These are phyloP conservation scores for Leucogyrophana mollusca DNA, from an alignment of 768 basidiomycete genomes.

Conservation along the genomic window DNA sequence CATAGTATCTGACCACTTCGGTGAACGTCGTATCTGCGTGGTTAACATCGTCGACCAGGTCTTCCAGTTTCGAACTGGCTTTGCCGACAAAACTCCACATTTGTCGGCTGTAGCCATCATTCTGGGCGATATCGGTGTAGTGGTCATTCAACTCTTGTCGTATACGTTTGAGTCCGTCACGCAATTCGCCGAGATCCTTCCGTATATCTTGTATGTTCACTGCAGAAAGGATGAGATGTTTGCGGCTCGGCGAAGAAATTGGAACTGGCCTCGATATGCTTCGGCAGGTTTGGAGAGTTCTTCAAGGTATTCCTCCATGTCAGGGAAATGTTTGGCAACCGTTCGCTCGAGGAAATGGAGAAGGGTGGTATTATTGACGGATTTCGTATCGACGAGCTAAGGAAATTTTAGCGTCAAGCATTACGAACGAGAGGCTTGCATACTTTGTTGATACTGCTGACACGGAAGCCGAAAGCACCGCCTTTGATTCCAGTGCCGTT, in stretches of 20 bases:
- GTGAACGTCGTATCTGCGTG: slow-evolving; percentile 80
- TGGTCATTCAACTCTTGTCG: slow-evolving; percentile 78
- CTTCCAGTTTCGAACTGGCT: slow-evolving; percentile 73
- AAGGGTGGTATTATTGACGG: slow-evolving; percentile 88
- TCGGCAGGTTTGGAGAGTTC: slow-evolving; percentile 89
- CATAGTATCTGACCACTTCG: slow-evolving; percentile 88
- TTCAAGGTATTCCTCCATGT: slow-evolving; percentile 84
- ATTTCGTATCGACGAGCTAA: slow-evolving; percentile 96
- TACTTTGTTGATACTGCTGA: slow-evolving; percentile 97
- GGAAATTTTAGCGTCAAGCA: slow-evolving; percentile 4
- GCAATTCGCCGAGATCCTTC: slow-evolving; percentile 69
- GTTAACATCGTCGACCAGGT: slow-evolving; percentile 84
- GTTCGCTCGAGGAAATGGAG: slow-evolving; percentile 93
- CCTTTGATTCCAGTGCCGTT: slow-evolving; percentile 96
- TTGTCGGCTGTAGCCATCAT: slow-evolving; percentile 80
- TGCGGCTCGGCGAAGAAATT: not conserved
- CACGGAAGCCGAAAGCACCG: slow-evolving; percentile 94
- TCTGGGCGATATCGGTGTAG: slow-evolving; percentile 68
- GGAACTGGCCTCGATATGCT: slow-evolving; percentile 77
- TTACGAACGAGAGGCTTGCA: slow-evolving; percentile 8
- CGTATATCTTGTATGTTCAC: slow-evolving; percentile 87
- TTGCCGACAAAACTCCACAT: slow-evolving; percentile 90
- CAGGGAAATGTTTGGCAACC: slow-evolving; percentile 81
- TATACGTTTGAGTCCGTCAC: slow-evolving; percentile 75
- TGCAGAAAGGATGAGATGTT: slow-evolving; percentile 29